Conservation (phyloP, 2,329 filamentous ascomycete genomes). For the Fusarium transvaalense region DNA sequence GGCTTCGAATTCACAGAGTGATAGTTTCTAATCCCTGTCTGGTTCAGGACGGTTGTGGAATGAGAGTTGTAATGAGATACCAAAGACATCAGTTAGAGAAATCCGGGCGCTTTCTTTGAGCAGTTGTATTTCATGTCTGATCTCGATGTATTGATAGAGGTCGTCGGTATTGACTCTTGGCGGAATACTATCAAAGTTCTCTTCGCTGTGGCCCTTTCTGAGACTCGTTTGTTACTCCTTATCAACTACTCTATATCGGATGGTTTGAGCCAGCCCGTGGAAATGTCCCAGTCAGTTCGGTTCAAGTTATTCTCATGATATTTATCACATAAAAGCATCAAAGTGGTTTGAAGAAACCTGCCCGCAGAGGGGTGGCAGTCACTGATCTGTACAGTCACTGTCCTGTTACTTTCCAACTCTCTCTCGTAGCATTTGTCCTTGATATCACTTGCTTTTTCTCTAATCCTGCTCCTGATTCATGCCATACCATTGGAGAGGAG, state of each 20-base stretch:
- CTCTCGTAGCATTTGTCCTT: neutral
- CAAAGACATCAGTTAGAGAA: neutral
- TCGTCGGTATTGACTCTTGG: neutral
- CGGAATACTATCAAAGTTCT: neutral
- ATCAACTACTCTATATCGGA: neutral
- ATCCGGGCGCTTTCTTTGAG: neutral
- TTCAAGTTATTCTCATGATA: neutral
- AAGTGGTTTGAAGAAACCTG: neutral
- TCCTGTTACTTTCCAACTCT: neutral
- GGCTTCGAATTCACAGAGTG: neutral
- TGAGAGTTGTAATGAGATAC: neutral
- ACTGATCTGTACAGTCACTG: neutral
- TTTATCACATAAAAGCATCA: neutral
- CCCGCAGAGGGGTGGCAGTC: neutral
- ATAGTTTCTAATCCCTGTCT: neutral
- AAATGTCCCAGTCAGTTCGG: rapidly evolving
- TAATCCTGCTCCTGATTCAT: no score
- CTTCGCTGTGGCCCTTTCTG: no score
- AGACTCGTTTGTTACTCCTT: neutral
- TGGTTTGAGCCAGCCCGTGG: no score
- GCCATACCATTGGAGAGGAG: rapidly evolving
- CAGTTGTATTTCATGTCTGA: neutral
- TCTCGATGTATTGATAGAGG: neutral
- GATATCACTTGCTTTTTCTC: neutral
- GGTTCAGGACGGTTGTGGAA: no score